phyloP scores from a whole-genome alignment of 2,329 filamentous ascomycete genomes.

The Alternaria arborescens region DNA sequence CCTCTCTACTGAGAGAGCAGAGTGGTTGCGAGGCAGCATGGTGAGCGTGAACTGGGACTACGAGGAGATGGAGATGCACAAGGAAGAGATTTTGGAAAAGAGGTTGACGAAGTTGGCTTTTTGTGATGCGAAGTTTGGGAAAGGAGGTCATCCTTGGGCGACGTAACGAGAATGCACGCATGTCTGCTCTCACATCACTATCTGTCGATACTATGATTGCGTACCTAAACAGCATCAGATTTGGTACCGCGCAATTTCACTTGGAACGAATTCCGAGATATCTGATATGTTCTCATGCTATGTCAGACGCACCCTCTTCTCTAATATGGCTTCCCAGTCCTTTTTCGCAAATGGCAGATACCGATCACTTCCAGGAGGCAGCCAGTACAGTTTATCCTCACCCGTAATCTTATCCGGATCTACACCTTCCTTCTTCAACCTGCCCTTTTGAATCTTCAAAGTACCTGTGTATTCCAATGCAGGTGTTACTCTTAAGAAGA shows the following conservation, averaged over 20 bases:
- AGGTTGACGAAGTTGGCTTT: too few relatives aligned
- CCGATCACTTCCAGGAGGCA: constrained; percentile 41
- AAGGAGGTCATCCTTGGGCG: too few relatives aligned
- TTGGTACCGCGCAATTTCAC: neutral
- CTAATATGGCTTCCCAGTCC: constrained; percentile 49
- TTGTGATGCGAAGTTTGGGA: too few relatives aligned
- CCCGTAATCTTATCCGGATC: constrained; percentile 52
- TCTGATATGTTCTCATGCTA: neutral
- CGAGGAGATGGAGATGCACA: too few relatives aligned
- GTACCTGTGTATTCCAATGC: constrained; percentile 57
- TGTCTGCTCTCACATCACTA: neutral
- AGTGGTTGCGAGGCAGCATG: too few relatives aligned
- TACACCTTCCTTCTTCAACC: constrained; percentile 55
- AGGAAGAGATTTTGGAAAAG: too few relatives aligned
- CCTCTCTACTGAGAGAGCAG: too few relatives aligned
- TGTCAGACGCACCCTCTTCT: constrained; percentile 38
- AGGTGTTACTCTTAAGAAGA: constrained; percentile 54
- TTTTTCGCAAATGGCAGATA: constrained; percentile 53
- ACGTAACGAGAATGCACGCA: too few relatives aligned
- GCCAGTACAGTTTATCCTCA: constrained; percentile 54
- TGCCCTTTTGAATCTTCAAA: constrained; percentile 57
- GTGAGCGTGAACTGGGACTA: too few relatives aligned
- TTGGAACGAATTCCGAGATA: neutral
- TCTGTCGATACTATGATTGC: too few relatives aligned
- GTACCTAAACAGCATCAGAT: too few relatives aligned